Percentiles rank a stretch among this genome's conserved stretches.
These are phyloP conservation scores for Umbelopsis ramanniana DNA, from an alignment of 192 early-diverging fungal species.

Conservation along the genomic window DNA sequence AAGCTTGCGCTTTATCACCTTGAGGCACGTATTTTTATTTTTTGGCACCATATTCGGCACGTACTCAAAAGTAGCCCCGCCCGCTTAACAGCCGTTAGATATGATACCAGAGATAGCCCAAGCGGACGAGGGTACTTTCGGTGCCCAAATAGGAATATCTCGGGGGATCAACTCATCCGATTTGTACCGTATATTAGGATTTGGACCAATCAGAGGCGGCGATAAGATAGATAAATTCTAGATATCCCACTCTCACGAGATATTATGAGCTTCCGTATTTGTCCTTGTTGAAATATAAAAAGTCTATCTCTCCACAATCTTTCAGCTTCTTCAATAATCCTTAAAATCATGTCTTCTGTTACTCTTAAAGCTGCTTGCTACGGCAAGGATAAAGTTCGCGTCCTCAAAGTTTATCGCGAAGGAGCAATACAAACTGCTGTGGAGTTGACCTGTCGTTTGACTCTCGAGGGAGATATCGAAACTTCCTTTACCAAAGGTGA, in stretches of 20 bases:
- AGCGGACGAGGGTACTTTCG: background rate
- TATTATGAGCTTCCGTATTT: constrained; percentile 12
- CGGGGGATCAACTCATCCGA: constrained; percentile 9
- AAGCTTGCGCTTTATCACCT: too few relatives aligned
- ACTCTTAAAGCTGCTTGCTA: constrained; percentile 64
- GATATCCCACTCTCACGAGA: constrained; percentile 18
- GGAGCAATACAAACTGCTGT: constrained; percentile 65
- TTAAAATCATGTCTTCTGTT: constrained; percentile 22
- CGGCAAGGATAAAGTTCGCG: constrained; percentile 76
- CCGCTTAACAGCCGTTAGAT: background rate
- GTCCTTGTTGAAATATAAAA: constrained; percentile 13
- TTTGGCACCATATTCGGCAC: too few relatives aligned
- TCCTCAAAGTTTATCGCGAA: constrained; percentile 71
- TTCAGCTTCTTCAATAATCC: background rate
- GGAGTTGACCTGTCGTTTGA: constrained; percentile 61
- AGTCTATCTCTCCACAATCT: background rate
- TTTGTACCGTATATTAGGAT: background rate
- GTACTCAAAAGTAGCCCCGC: background rate
- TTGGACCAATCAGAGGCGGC: constrained; percentile 8
- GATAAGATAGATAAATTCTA: background rate
- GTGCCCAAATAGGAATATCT: background rate
- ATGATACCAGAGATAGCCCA: too few relatives aligned
- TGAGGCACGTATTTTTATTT: too few relatives aligned
- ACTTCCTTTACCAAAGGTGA: constrained; percentile 77
- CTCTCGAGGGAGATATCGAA: constrained; percentile 56